Base-by-base conservation (phyloP, 805 yeast species). In the Pichia thaimueangensis region DNA sequence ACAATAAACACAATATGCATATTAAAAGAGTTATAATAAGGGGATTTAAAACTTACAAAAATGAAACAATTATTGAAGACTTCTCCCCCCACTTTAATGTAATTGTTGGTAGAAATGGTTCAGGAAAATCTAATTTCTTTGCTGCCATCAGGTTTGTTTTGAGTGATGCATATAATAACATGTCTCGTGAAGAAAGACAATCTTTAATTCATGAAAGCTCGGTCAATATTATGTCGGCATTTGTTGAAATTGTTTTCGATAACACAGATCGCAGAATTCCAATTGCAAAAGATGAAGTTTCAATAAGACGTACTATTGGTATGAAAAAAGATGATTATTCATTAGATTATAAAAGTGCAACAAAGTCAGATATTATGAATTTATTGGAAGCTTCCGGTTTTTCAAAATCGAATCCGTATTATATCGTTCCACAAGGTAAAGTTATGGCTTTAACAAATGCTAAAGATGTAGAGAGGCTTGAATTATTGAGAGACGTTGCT, bases 401-500 rank as follows among this genome's bases (percentile, higher is more conserved):
- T 56, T 84, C 95, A 0, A 73, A 84, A 47, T 78, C 87, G 6
- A 89, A 88, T 50, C 96, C 97, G 1, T 91, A 89, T 62, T 91
- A 91, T 59, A 91, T 93, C 52, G 97, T 93, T 5, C 97, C 98
- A 0, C 98, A 93, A 63, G 98, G 98, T 17, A 73, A 86, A 53
- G 86, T 93, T 53, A 83, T 96, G 1, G 73, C 85, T 0, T 69
- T 93, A 45, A 91, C 97, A 0, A 87, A 87, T 56, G 91, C 96
- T 0, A 85, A 85, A 52, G 96, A 88, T 57, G 57, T 75, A 3
- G 96, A 89, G 56, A 74, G 97, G 47, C 68, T 91, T 39, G 72
- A 75, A 28, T 65, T 89, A 30, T 66, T 93, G 51, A 88, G 91
- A 51, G 96, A 88, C 55, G 96, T 91, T 27, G 93, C 96, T 24